phyloP scores from a whole-genome alignment of 1,139 yeast species.

The Blastobotrys ciferrii region DNA sequence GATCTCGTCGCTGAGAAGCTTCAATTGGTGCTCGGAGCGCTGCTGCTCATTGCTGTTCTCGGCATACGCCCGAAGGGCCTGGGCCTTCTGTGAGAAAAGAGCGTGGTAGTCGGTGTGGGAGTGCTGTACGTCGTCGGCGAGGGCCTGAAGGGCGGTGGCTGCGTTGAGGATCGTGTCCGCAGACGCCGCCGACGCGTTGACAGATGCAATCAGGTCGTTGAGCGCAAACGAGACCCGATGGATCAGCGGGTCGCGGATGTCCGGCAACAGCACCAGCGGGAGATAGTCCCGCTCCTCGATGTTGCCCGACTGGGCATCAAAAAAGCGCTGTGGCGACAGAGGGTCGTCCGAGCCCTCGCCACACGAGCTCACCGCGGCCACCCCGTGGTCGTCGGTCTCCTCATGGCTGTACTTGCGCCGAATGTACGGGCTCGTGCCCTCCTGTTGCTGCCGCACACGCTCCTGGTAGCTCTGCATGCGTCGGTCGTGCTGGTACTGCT shows the following conservation, averaged over 20 bases:
- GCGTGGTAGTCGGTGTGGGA: slow-evolving; percentile 23
- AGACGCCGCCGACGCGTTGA: slow-evolving; percentile 31
- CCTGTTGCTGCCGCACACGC: slow-evolving; percentile 10
- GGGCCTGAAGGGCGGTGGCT: slow-evolving; percentile 20
- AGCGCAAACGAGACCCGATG: slow-evolving; percentile 30
- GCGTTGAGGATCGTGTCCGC: slow-evolving; percentile 27
- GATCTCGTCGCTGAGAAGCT: slow-evolving; percentile 21
- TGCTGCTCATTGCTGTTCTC: slow-evolving; percentile 8
- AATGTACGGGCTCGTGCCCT: slow-evolving; percentile 24
- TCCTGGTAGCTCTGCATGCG: slow-evolving; percentile 22
- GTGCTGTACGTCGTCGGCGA: slow-evolving; percentile 22
- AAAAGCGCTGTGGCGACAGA: slow-evolving; percentile 29
- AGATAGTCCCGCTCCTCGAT: slow-evolving; percentile 30
- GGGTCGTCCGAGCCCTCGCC: slow-evolving; percentile 27
- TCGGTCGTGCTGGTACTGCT: slow-evolving; percentile 28
- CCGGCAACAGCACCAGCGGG: slow-evolving; percentile 32
- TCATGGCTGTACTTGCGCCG: slow-evolving; percentile 13
- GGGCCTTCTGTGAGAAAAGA: slow-evolving; percentile 26
- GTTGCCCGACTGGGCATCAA: slow-evolving; percentile 32
- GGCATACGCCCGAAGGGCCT: slow-evolving; percentile 21
- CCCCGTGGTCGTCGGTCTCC: too few relatives aligned
- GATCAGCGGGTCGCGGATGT: slow-evolving; percentile 28
- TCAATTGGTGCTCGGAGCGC: slow-evolving; percentile 11
- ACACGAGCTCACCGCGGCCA: slow-evolving; percentile 14
- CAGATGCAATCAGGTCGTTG: slow-evolving; percentile 31